Percentiles rank a stretch among this genome's conserved stretches.
Evolutionary conservation across 805 yeast genomes (phyloP).

Genomic region (Saccharomycopsis guyanensis): DNA sequence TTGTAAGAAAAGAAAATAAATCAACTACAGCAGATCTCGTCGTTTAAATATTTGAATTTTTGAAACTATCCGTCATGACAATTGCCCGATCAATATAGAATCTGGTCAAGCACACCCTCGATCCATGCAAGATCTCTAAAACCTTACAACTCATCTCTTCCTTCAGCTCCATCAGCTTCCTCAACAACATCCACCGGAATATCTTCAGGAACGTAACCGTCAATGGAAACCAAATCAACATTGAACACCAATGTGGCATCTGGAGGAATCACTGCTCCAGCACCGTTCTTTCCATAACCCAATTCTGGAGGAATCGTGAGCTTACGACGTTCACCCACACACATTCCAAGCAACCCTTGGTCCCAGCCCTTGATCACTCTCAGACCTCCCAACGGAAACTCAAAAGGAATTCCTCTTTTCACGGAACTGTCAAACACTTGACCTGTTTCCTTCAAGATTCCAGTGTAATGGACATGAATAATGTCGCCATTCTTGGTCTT

Average conservation of each 20-base stretch:
- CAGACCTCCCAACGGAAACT: slow-evolving; percentile 68
- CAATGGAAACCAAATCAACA: slow-evolving; percentile 53
- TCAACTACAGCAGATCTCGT: too few species aligned
- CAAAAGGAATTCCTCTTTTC: slow-evolving; percentile 56
- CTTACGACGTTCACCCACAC: slow-evolving; percentile 80
- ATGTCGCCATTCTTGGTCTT: slow-evolving; percentile 59
- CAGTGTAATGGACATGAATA: slow-evolving; percentile 74
- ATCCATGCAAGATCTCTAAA: too few species aligned
- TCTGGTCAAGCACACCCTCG: too few species aligned
- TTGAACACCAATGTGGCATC: slow-evolving; percentile 64
- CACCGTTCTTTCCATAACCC: slow-evolving; percentile 72
- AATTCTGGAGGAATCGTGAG: slow-evolving; percentile 70
- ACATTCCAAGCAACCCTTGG: slow-evolving; percentile 65
- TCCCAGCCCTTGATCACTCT: slow-evolving; percentile 91
- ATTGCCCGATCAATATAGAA: too few species aligned
- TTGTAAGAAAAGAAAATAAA: too few species aligned
- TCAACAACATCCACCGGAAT: slow-evolving; percentile 11
- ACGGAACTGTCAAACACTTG: slow-evolving; percentile 69
- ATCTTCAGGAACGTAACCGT: slow-evolving; percentile 6
- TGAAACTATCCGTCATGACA: too few species aligned
- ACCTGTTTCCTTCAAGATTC: slow-evolving; percentile 54
- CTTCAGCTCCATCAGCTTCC: slow-evolving; percentile 3
- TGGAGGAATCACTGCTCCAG: slow-evolving; percentile 74
- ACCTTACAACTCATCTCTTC: slow-evolving; percentile 13
- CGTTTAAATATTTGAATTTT: too few species aligned